phyloP scores from a whole-genome alignment of 495 filamentous ascomycete species.

The Pseudotulostoma volvatum region DNA sequence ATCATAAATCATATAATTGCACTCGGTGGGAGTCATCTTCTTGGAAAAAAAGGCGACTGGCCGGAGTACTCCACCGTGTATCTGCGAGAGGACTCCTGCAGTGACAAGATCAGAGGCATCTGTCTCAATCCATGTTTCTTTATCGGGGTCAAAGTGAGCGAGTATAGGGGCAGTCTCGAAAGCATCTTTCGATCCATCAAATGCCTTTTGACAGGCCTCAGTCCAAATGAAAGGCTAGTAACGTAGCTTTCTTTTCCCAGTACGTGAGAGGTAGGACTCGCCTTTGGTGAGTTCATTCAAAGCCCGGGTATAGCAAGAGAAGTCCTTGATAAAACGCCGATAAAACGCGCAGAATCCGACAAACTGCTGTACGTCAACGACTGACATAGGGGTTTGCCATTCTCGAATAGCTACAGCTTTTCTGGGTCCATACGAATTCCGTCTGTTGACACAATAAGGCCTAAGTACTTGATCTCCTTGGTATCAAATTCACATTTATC shows the following conservation, averaged over 20 bases:
- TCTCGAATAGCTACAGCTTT: slow-evolving; percentile 5
- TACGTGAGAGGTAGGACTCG: too few species aligned
- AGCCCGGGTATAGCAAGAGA: not conserved
- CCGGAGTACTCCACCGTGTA: not conserved
- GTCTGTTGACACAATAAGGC: slow-evolving; percentile 3
- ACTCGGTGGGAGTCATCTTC: slow-evolving; percentile 9
- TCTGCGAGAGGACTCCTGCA: not conserved
- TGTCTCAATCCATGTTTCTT: not conserved
- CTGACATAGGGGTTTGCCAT: slow-evolving; percentile 1
- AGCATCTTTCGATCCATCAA: slow-evolving; percentile 4
- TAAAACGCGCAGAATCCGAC: slow-evolving; percentile 7
- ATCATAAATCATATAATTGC: too few species aligned
- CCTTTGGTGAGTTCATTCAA: slow-evolving; percentile 5
- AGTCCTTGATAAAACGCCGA: too few species aligned
- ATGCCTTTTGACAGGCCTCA: slow-evolving; percentile 1
- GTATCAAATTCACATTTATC: slow-evolving; percentile 9
- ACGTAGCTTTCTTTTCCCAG: too few species aligned
- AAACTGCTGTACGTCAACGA: slow-evolving; percentile 7
- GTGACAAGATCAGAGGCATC: not conserved
- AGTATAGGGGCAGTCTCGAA: not conserved
- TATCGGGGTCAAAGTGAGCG: not conserved
- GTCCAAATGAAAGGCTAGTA: slow-evolving; percentile 4
- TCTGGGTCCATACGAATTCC: slow-evolving; percentile 4
- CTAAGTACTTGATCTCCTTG: slow-evolving; percentile 4
- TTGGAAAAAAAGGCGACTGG: slow-evolving; percentile 12